Evolutionary conservation across 2,329 filamentous ascomycete genomes (phyloP).

Genomic region (Penicillium sp.): DNA sequence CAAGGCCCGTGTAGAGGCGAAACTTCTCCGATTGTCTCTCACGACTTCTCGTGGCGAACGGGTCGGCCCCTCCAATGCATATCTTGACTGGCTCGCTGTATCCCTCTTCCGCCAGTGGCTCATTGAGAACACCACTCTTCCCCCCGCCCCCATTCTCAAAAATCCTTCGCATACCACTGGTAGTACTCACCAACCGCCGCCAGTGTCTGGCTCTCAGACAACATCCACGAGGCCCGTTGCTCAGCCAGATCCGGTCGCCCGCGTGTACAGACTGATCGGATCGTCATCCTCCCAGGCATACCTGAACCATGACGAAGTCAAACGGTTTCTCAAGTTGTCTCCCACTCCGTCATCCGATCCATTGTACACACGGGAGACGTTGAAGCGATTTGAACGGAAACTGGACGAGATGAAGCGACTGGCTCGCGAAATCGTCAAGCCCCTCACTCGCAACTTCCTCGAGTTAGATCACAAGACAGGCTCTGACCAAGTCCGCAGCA

Average conservation of each 20-base stretch:
- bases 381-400: slow-evolving; percentile 76
- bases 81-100: slow-evolving; percentile 83
- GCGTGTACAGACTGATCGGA: slow-evolving; percentile 72
- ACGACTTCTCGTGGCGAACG: slow-evolving; percentile 75
- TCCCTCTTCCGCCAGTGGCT: slow-evolving; percentile 89
- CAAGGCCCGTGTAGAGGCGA: slow-evolving; percentile 71
- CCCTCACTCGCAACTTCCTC: slow-evolving; percentile 77
- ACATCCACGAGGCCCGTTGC: slow-evolving; percentile 18
- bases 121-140: slow-evolving; percentile 77
- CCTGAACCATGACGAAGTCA: slow-evolving; percentile 79
- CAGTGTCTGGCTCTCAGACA: slow-evolving; percentile 14
- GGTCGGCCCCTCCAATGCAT: slow-evolving; percentile 70
- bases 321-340: slow-evolving; percentile 77
- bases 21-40: slow-evolving; percentile 73
- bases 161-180: slow-evolving; percentile 17
- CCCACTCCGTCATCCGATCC: slow-evolving; percentile 52
- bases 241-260: slow-evolving; percentile 46
- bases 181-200: slow-evolving; percentile 6
- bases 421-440: slow-evolving; percentile 74
- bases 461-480: slow-evolving; percentile 63
- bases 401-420: slow-evolving; percentile 83
- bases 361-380: slow-evolving; percentile 77
- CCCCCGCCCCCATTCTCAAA: slow-evolving; percentile 49
- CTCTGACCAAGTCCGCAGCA: slow-evolving; percentile 15
- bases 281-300: slow-evolving; percentile 57